Conservation (phyloP, 352 stramenopile genomes). For the Phytophthora pinifolia region DNA sequence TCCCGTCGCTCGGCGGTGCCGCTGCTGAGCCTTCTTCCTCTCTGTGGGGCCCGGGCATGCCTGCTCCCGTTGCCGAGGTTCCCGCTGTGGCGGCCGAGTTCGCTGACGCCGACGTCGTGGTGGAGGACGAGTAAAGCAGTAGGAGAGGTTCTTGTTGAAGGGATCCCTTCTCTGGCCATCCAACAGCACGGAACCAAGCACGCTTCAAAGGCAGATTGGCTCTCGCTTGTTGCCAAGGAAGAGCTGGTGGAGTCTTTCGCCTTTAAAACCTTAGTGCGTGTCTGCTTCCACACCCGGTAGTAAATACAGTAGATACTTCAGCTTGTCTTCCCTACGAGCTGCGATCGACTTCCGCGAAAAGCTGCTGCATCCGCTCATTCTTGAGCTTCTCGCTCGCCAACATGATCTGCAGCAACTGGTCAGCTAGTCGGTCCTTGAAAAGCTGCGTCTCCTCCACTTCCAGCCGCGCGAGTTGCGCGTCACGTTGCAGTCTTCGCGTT, state of each 20-base stretch:
- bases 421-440: conserved; percentile 73
- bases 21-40: conserved; percentile 40
- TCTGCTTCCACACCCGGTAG: conserved; percentile 34
- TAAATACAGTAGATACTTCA: conserved; percentile 44
- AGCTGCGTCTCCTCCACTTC: conserved; percentile 69
- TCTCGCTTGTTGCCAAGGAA: conserved; percentile 26
- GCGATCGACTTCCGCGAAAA: conserved; percentile 67
- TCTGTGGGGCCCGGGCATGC: conserved; percentile 67
- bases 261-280: conserved; percentile 28
- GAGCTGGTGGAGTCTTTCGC: conserved; percentile 14
- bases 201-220: conserved; percentile 15
- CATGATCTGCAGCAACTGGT: conserved; percentile 82
- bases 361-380: conserved; percentile 70
- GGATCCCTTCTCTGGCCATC: conserved; percentile 18
- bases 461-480: conserved; percentile 59
- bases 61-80: conserved; percentile 35
- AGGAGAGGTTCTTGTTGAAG: conserved; percentile 16
- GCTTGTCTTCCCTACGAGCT: conserved; percentile 7
- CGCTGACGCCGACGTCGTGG: conserved; percentile 41
- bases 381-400: conserved; percentile 63
- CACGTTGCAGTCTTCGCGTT: conserved; percentile 39
- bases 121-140: conserved; percentile 38
- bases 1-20: conserved; percentile 73
- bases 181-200: conserved; percentile 31
- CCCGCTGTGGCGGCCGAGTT: conserved; percentile 41